Conservation (phyloP, 768 basidiomycete species). For the Cyclocybe cylindracea region DNA sequence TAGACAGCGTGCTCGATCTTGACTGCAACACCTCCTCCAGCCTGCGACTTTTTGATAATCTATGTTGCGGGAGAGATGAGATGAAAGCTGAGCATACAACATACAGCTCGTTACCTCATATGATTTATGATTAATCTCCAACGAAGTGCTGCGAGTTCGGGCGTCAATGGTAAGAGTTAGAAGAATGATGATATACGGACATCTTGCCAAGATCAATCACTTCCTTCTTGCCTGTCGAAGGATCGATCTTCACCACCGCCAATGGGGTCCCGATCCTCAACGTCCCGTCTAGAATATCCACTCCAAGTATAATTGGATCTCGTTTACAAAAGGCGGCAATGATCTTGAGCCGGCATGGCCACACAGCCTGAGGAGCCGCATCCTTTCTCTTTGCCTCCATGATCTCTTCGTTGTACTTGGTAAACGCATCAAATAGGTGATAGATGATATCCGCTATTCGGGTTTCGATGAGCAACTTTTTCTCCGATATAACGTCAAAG, state of each 20-base stretch:
- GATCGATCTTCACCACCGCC: slow-evolving; percentile 92
- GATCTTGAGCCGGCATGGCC: slow-evolving; percentile 92
- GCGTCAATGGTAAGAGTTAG: slow-evolving; percentile 1
- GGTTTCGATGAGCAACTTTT: slow-evolving; percentile 9
- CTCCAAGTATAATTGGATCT: slow-evolving; percentile 96
- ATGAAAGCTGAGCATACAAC: not conserved
- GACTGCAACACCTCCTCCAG: slow-evolving; percentile 95
- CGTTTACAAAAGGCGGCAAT: slow-evolving; percentile 96
- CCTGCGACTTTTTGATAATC: slow-evolving; percentile 91
- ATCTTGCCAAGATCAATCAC: slow-evolving; percentile 93
- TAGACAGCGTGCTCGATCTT: slow-evolving; percentile 99
- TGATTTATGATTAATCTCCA: slow-evolving; percentile 96
- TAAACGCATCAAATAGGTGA: slow-evolving; percentile 96
- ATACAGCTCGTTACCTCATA: slow-evolving; percentile 52
- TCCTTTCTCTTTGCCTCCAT: slow-evolving; percentile 89
- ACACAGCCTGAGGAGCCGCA: slow-evolving; percentile 93
- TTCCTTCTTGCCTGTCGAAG: slow-evolving; percentile 85
- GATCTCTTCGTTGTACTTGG: slow-evolving; percentile 89
- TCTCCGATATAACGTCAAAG: not conserved
- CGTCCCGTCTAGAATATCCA: slow-evolving; percentile 92
- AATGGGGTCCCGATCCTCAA: slow-evolving; percentile 92
- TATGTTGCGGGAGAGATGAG: slow-evolving; percentile 27
- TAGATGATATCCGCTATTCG: slow-evolving; percentile 94
- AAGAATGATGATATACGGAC: slow-evolving; percentile 46
- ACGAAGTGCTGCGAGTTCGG: slow-evolving; percentile 65